These are phyloP conservation scores for Salisapilia sapeloensis DNA, from an alignment of 352 stramenopile genomes.

Conservation along the genomic window DNA sequence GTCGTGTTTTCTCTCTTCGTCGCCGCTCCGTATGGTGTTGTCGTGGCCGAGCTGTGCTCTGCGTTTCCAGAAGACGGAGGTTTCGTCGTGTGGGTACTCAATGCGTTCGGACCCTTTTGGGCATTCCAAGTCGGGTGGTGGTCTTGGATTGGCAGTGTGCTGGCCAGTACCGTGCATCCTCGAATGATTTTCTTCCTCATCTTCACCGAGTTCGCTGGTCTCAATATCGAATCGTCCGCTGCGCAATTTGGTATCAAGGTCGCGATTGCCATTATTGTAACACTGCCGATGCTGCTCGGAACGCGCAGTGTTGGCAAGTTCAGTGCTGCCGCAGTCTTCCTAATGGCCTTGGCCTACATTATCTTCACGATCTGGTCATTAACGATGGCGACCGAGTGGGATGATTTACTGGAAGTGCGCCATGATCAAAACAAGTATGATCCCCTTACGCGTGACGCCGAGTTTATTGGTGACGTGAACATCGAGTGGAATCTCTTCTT, in stretches of 20 bases:
- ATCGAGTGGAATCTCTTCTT: constrained; percentile 49
- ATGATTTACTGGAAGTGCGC: constrained; percentile 86
- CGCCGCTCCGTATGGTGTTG: constrained; percentile 32
- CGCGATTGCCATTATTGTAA: constrained; percentile 3
- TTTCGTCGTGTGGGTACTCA: constrained; percentile 50
- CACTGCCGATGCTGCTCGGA: constrained; percentile 21
- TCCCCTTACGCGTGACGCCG: too few species aligned
- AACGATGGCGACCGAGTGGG: constrained; percentile 23
- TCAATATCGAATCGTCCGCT: not conserved
- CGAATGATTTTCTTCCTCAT: constrained; percentile 8
- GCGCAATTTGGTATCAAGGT: constrained; percentile 1
- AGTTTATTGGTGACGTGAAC: constrained; percentile 7
- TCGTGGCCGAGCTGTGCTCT: constrained; percentile 45
- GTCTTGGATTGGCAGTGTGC: constrained; percentile 50
- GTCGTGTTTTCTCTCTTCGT: constrained; percentile 42
- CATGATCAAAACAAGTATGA: constrained; percentile 12
- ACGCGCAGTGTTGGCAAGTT: constrained; percentile 1
- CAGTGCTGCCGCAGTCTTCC: constrained; percentile 75
- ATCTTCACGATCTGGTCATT: constrained; percentile 32
- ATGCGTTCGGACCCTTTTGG: constrained; percentile 64
- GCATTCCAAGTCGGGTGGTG: constrained; percentile 69
- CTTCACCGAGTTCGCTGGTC: constrained; percentile 1
- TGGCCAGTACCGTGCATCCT: constrained; percentile 38
- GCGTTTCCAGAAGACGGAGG: constrained; percentile 61
- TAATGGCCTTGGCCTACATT: constrained; percentile 73